Conservation (phyloP, 1,284 basidiomycete species). For the Porodaedalea pini region DNA sequence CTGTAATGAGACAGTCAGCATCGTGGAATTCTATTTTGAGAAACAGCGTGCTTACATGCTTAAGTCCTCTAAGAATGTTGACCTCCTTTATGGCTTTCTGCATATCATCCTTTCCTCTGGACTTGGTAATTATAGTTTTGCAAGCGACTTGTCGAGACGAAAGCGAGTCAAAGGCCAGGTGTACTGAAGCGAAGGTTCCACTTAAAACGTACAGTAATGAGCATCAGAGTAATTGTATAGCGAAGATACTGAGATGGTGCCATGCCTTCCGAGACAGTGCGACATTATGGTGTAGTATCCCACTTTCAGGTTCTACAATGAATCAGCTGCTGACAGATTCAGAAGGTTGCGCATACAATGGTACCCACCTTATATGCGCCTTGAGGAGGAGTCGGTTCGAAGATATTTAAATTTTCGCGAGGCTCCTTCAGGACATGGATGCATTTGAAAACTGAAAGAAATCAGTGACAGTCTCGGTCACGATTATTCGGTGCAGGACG, state of each 20-base stretch:
- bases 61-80: slow-evolving; percentile 60
- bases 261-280: slow-evolving; percentile 60
- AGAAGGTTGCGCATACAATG: no score
- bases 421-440: slow-evolving; percentile 51
- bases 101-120: slow-evolving; percentile 51
- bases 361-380: slow-evolving; percentile 48
- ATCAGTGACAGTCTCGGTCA: slow-evolving; percentile 8
- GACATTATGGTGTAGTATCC: slow-evolving; percentile 67
- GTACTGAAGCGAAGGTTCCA: slow-evolving; percentile 78
- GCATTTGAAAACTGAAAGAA: slow-evolving; percentile 61
- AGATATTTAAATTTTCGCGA: slow-evolving; percentile 49
- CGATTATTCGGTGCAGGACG: slow-evolving; percentile 3
- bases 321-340: neutral
- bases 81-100: slow-evolving; percentile 73
- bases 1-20: slow-evolving; percentile 36
- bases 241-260: neutral
- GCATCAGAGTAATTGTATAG: neutral
- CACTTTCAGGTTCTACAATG: slow-evolving; percentile 38
- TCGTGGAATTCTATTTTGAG: neutral
- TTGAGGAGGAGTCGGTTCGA: slow-evolving; percentile 58
- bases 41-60: slow-evolving; percentile 51
- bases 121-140: slow-evolving; percentile 61
- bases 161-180: slow-evolving; percentile 66
- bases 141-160: slow-evolving; percentile 73
- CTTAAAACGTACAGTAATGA: slow-evolving; percentile 24